Percentiles rank a stretch among this genome's conserved stretches.
These are phyloP conservation scores for Cladorrhinum sp. DNA, from an alignment of 2,329 filamentous ascomycete genomes.

Conservation along the genomic window DNA sequence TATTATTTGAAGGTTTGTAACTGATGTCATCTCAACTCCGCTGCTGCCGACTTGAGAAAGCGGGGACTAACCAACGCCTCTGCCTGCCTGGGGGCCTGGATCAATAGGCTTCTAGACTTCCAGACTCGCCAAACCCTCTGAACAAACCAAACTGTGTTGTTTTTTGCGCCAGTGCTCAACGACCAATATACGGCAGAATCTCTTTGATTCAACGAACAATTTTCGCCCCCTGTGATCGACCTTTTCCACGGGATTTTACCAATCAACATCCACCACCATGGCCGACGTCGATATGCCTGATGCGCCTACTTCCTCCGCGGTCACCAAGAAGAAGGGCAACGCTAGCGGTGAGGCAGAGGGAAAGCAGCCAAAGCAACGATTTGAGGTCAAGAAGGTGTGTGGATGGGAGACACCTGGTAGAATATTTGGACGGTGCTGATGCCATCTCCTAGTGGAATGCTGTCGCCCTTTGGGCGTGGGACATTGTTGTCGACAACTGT, in stretches of 20 bases:
- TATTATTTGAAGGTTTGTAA: conserved; percentile 2
- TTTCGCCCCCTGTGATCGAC: background rate
- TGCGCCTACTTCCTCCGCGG: conserved; percentile 55
- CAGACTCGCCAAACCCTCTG: background rate
- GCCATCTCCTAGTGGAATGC: conserved; percentile 77
- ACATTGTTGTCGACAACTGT: conserved; percentile 99
- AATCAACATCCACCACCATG: conserved; percentile 52
- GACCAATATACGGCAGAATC: background rate
- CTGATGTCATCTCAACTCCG: conserved; percentile 9
- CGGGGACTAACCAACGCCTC: conserved; percentile 10
- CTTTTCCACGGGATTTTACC: background rate
- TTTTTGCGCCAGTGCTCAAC: background rate
- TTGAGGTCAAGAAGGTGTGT: conserved; percentile 95
- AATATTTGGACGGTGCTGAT: conserved; percentile 12
- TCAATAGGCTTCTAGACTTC: background rate
- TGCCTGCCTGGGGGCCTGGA: conserved; percentile 6
- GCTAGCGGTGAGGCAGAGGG: conserved; percentile 42
- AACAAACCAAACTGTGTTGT: background rate
- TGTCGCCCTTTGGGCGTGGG: conserved; percentile 97
- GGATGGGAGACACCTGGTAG: too few species aligned
- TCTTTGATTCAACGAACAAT: background rate
- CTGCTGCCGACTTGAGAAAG: conserved; percentile 6
- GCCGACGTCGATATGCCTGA: conserved; percentile 97
- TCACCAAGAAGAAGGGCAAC: conserved; percentile 52
- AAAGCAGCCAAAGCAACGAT: conserved; percentile 77